Evolutionary conservation across 2,329 filamentous ascomycete genomes (phyloP), one percentile per base, ranked within the genome.

Genomic region (Knufia petricola): DNA sequence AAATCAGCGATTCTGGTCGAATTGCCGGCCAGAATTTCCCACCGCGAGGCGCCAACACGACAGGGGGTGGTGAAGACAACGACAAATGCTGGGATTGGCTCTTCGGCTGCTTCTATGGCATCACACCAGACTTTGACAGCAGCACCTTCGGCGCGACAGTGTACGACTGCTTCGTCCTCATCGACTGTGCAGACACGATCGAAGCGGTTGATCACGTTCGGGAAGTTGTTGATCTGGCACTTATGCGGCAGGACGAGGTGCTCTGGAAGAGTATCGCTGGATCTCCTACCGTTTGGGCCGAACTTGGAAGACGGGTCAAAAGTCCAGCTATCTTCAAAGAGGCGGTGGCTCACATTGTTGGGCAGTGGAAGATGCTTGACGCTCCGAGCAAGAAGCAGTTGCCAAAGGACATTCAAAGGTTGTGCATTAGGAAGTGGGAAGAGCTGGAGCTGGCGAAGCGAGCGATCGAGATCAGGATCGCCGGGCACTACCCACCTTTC

Each of bases 101-200:
- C 15, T 60, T 76, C 46, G 68, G 69, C 30, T 63, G 68, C 17
- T 67, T 75, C 55, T 74, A 75, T 62, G 66, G 67, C 51, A 61
- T 61, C 17, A 59, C 64, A 1, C 59, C 73, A 28, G 51, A 61
- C 8, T 61, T 75, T 34, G 65, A 66, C 46, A 63, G 70, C 51
- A 57, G 58, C 3, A 58, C 59, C 31, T 65, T 76, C 48, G 55
- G 55, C 6, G 52, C 59, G 6, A 61, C 71, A 0, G 62, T 75
- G n/a, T 49, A 55, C 1, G 65, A 67, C 38, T 67, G 67, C 17
- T 58, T 68, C 26, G 61, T 63, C 3, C 60, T 76, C 7, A 60
- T 71, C 39, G 60, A 68, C 12, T 66, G 73, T 10, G 70, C 70
- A 1, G 70, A 74, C 49, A 69, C 69, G 39, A 65, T 77, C 3